Percentiles rank a stretch among this genome's conserved stretches.
These are phyloP conservation scores for Coriolopsis trogii DNA, from an alignment of 1,284 basidiomycete genomes.

Conservation along the genomic window DNA sequence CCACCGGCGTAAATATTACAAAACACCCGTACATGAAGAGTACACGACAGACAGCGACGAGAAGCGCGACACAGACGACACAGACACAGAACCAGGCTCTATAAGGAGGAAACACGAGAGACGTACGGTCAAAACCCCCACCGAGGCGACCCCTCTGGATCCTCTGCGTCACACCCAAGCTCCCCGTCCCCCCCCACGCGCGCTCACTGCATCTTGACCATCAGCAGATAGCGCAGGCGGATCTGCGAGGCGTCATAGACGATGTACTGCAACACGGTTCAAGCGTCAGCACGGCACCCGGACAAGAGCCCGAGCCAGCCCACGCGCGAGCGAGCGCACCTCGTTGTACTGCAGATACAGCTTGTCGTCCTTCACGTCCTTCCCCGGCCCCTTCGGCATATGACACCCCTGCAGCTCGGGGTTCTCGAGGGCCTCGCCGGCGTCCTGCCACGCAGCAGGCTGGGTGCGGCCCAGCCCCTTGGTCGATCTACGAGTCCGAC, in stretches of 20 bases:
- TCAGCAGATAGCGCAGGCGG: conserved; percentile 43
- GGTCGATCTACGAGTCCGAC: conserved; percentile 44
- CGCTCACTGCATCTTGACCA: conserved; percentile 42
- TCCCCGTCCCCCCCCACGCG: not conserved
- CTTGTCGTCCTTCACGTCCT: conserved; percentile 35
- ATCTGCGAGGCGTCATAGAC: conserved; percentile 46
- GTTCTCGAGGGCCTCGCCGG: conserved; percentile 53
- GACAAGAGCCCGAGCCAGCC: not conserved
- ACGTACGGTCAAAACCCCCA: too few species aligned
- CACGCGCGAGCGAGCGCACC: conserved; percentile 34
- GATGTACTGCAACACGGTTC: conserved; percentile 33
- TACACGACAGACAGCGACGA: too few species aligned
- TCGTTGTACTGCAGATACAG: conserved; percentile 55
- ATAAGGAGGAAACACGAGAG: too few species aligned
- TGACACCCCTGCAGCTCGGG: conserved; percentile 53
- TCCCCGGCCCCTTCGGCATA: conserved; percentile 58
- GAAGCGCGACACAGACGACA: too few species aligned
- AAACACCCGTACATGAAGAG: too few species aligned
- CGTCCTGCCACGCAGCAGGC: conserved; percentile 63
- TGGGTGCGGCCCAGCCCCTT: conserved; percentile 56
- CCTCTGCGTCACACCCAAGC: not conserved
- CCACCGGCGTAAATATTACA: too few species aligned
- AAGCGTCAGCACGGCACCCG: not conserved
- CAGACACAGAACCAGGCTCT: too few species aligned
- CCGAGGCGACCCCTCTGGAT: too few species aligned